Evolutionary conservation across 805 yeast species (phyloP).

Genomic region (Zygosaccharomyces pseudorouxii): DNA sequence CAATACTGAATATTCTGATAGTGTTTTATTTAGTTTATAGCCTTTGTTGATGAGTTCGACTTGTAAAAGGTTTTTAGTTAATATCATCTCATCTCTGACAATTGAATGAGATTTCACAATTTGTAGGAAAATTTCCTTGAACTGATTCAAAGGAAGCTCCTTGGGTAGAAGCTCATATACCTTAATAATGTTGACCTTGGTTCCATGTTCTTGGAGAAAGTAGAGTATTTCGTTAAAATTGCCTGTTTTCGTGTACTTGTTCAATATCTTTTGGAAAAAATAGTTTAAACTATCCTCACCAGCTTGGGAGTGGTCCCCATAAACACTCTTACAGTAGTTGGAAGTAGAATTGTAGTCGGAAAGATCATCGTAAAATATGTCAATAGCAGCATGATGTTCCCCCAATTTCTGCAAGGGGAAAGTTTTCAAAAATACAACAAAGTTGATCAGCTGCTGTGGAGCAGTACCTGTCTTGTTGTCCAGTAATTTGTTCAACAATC

Average conservation of each 20-base stretch:
- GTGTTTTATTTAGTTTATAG: slow-evolving; percentile 39
- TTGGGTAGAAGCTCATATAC: slow-evolving; percentile 51
- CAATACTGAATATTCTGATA: slow-evolving; percentile 36
- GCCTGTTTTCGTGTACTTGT: slow-evolving; percentile 32
- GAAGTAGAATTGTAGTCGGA: slow-evolving; percentile 56
- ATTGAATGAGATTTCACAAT: slow-evolving; percentile 42
- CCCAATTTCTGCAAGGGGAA: slow-evolving; percentile 55
- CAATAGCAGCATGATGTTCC: slow-evolving; percentile 58
- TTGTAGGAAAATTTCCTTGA: slow-evolving; percentile 44
- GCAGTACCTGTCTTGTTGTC: not conserved
- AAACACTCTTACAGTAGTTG: slow-evolving; percentile 52
- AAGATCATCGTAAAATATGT: slow-evolving; percentile 54
- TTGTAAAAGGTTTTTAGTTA: slow-evolving; percentile 49
- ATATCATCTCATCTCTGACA: slow-evolving; percentile 37
- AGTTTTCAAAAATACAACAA: slow-evolving; percentile 37
- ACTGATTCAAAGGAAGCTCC: slow-evolving; percentile 40
- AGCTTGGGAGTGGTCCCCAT: slow-evolving; percentile 32
- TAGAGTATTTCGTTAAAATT: slow-evolving; percentile 10
- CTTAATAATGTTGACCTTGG: slow-evolving; percentile 21
- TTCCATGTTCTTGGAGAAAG: slow-evolving; percentile 28
- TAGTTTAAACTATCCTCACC: slow-evolving; percentile 43
- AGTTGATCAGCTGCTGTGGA: slow-evolving; percentile 8
- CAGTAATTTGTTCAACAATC: slow-evolving; percentile 16
- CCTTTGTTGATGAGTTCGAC: slow-evolving; percentile 48
- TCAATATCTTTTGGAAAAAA: slow-evolving; percentile 38